Percentiles rank a stretch among this genome's conserved stretches.
These are phyloP conservation scores for Colletotrichum liriopes DNA, from an alignment of 2,329 filamentous ascomycete genomes.

Conservation along the genomic window DNA sequence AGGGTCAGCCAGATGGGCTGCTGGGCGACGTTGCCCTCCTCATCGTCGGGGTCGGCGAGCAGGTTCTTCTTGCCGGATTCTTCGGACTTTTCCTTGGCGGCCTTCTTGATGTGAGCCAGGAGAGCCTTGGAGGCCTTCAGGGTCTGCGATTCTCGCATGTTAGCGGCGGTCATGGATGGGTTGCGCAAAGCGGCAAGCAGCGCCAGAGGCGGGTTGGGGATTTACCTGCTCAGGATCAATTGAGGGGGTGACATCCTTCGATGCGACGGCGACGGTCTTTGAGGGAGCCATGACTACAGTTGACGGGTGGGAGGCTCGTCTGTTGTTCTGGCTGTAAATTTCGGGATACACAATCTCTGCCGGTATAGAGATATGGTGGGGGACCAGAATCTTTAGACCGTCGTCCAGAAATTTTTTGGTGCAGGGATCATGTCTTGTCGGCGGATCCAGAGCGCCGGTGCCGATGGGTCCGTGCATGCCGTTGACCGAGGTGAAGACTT, in stretches of 20 bases:
- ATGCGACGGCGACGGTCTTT: conserved; percentile 55
- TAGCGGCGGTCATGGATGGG: conserved; percentile 21
- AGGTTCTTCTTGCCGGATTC: conserved; percentile 69
- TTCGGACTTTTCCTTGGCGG: conserved; percentile 58
- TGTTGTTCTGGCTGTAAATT: conserved; percentile 20
- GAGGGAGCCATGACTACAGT: conserved; percentile 57
- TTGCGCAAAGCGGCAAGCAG: neutral
- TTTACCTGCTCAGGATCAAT: conserved; percentile 61
- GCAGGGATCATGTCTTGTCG: conserved; percentile 37
- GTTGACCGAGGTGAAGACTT: conserved; percentile 19
- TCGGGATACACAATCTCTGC: conserved; percentile 11
- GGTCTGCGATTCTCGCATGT: conserved; percentile 57
- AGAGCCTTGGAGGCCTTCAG: conserved; percentile 76
- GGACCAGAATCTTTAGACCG: conserved; percentile 33
- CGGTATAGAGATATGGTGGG: conserved; percentile 34
- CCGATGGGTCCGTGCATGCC: conserved; percentile 29
- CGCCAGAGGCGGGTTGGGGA: neutral
- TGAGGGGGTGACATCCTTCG: conserved; percentile 49
- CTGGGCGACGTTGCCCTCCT: conserved; percentile 60
- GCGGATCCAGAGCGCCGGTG: conserved; percentile 37
- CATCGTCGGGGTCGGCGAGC: conserved; percentile 62
- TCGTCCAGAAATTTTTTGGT: conserved; percentile 42
- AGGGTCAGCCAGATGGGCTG: conserved; percentile 74
- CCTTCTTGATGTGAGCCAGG: conserved; percentile 73
- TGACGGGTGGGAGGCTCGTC: conserved; percentile 19